Conservation (phyloP, 164 flowering plant genomes). For the Vitis rupestris region DNA sequence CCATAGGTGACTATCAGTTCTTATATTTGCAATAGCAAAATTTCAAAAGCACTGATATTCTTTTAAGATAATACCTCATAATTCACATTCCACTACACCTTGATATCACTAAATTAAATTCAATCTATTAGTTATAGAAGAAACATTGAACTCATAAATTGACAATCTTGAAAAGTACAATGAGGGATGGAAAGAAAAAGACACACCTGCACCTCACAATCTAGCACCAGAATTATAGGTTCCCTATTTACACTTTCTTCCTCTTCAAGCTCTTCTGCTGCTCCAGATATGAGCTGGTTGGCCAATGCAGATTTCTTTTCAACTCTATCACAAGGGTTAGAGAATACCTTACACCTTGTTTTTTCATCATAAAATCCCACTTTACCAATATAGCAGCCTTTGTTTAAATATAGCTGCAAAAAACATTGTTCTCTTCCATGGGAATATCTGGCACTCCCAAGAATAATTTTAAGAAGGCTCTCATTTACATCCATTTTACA, state of each 20-base stretch:
- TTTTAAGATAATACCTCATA: neutral
- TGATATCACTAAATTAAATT: neutral
- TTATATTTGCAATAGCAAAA: neutral
- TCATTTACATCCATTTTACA: constrained; percentile 44
- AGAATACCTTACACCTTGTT: constrained; percentile 14
- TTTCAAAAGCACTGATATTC: neutral
- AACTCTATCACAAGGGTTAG: constrained; percentile 19
- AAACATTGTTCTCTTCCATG: constrained; percentile 39
- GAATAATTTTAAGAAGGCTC: constrained; percentile 49
- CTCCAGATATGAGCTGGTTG: constrained; percentile 44
- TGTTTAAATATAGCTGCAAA: constrained; percentile 38
- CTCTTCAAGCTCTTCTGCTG: constrained; percentile 36
- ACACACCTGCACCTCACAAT: constrained; percentile 77
- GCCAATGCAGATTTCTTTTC: constrained; percentile 27
- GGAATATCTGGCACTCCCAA: constrained; percentile 37
- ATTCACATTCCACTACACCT: neutral
- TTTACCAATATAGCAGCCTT: constrained; percentile 47
- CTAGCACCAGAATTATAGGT: constrained; percentile 76
- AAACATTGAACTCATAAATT: neutral
- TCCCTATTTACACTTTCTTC: constrained; percentile 35
- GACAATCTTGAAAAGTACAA: neutral
- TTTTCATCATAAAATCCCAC: constrained; percentile 29
- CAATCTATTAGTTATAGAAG: neutral
- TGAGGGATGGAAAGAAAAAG: neutral
- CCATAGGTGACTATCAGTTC: no score